Evolutionary conservation across 73 alveolate genomes (phyloP).

Genomic region (Symbiodinium pilosum): DNA sequence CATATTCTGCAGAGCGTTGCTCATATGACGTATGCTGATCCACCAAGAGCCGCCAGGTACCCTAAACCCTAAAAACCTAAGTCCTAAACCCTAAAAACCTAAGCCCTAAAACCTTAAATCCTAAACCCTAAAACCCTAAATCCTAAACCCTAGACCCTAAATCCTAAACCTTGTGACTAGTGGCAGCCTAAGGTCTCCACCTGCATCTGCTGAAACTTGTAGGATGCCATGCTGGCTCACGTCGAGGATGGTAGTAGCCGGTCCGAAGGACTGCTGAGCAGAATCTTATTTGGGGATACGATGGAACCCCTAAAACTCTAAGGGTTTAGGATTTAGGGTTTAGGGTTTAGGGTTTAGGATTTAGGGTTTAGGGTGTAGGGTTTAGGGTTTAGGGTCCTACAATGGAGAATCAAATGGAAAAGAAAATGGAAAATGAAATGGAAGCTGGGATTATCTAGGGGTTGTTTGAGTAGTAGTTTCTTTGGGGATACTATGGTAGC

Average conservation of each 20-base stretch:
- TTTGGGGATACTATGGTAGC: no score
- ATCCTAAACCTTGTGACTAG: neutral
- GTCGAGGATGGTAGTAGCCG: neutral
- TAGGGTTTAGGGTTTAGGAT: neutral
- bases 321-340: neutral
- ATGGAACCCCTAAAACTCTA: no score
- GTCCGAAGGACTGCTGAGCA: no score
- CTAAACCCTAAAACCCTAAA: neutral
- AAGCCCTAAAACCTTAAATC: neutral
- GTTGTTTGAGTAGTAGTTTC: no score
- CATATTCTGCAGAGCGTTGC: no score
- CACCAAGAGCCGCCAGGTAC: no score
- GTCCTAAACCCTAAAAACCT: neutral
- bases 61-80: neutral
- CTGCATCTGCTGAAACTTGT: no score
- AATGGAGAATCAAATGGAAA: no score
- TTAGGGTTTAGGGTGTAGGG: neutral
- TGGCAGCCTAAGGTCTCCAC: neutral
- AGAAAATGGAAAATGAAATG: no score
- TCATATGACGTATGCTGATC: no score
- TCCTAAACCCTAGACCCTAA: neutral
- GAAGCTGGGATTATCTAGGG: no score
- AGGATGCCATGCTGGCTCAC: neutral
- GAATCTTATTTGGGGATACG: no score
- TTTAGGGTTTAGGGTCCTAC: neutral